Evolutionary conservation across 108 stramenopile genomes (phyloP).

Genomic region (Aurantiochytrium sp.): DNA sequence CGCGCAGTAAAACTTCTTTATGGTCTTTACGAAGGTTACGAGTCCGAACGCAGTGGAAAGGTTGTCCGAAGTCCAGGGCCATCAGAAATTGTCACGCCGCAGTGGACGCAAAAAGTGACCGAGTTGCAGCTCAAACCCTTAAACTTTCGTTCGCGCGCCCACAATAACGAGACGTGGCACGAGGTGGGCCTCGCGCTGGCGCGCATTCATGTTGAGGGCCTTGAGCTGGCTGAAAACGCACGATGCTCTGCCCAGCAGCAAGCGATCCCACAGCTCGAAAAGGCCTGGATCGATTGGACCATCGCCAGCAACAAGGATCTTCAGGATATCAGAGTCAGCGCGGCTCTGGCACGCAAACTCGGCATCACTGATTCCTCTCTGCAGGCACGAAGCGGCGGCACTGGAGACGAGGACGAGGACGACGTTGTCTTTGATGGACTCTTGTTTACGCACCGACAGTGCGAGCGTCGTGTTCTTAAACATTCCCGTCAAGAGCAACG

Average conservation of each 20-base stretch:
- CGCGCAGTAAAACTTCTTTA: neutral
- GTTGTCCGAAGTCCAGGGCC: neutral
- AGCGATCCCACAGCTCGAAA: neutral
- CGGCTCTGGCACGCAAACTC: neutral
- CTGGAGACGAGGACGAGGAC: neutral
- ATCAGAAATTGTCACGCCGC: neutral
- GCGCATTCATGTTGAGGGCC: neutral
- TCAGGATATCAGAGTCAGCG: too few relatives aligned
- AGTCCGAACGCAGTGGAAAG: neutral
- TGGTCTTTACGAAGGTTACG: neutral
- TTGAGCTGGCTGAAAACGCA: neutral
- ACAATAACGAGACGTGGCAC: neutral
- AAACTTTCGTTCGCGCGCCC: neutral
- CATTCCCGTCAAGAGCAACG: neutral
- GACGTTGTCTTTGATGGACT: neutral
- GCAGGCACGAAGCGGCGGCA: neutral
- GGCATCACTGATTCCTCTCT: neutral
- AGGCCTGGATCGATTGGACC: constrained; percentile 9
- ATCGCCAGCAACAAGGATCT: neutral
- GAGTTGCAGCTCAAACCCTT: neutral
- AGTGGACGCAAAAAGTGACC: neutral
- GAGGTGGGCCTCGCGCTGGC: neutral
- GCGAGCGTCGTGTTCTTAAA: neutral
- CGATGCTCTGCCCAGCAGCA: neutral
- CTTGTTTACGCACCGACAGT: neutral